Conservation (phyloP, 352 stramenopile species). For the Globisporangium sylvaticum region DNA sequence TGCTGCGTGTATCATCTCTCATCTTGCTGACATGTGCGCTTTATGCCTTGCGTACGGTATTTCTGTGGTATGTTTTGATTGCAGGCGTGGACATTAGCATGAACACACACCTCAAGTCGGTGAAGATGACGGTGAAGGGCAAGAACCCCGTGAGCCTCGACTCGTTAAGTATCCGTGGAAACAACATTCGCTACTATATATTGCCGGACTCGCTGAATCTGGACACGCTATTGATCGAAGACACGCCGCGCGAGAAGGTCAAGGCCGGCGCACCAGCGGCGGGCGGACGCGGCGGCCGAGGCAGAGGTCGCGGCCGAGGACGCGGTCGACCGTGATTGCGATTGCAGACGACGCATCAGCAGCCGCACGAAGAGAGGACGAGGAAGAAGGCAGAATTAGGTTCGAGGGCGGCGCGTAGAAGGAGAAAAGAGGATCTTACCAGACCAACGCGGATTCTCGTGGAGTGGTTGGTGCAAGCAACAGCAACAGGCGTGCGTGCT, state of each 20-base stretch:
- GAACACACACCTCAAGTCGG: slow-evolving; percentile 99
- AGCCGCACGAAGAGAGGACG: neutral
- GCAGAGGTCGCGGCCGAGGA: slow-evolving; percentile 69
- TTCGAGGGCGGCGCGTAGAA: neutral
- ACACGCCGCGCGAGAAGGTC: slow-evolving; percentile 95
- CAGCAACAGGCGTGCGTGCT: neutral
- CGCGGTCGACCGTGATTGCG: slow-evolving; percentile 26
- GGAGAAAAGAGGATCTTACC: slow-evolving; percentile 1
- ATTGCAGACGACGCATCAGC: neutral
- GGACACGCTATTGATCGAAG: slow-evolving; percentile 98
- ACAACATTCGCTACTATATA: slow-evolving; percentile 97
- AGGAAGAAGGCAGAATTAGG: neutral
- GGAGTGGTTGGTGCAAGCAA: neutral
- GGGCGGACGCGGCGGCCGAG: slow-evolving; percentile 71
- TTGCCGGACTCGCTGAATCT: slow-evolving; percentile 96
- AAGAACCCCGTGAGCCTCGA: slow-evolving; percentile 98
- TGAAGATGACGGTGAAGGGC: slow-evolving; percentile 96
- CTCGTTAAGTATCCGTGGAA: slow-evolving; percentile 97
- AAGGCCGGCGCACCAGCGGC: slow-evolving; percentile 60
- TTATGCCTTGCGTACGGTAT: neutral
- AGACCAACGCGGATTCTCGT: neutral
- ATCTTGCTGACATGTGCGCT: neutral
- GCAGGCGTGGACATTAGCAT: slow-evolving; percentile 98
- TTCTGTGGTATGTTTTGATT: neutral
- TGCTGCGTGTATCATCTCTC: neutral